Conservation (phyloP, 768 basidiomycete genomes). For the Amanita muscaria region DNA sequence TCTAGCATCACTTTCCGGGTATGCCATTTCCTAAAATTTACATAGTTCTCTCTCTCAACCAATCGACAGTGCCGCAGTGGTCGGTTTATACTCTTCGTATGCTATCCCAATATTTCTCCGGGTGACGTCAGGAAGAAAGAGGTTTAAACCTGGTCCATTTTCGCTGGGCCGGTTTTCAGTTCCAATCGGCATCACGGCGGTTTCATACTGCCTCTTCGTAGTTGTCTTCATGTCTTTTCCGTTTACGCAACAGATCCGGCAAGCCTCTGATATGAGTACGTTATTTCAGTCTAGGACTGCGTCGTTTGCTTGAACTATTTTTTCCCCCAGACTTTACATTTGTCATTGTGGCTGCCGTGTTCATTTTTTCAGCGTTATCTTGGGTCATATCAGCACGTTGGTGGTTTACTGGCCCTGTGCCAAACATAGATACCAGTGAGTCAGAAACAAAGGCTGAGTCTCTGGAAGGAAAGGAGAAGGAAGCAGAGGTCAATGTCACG, state of each 20-base stretch:
- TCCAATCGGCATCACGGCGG: conserved; percentile 20
- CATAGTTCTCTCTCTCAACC: background rate
- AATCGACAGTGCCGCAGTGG: conserved; percentile 20
- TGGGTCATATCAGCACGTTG: conserved; percentile 26
- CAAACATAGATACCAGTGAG: conserved; percentile 16
- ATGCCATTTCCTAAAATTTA: background rate
- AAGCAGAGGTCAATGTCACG: too few species aligned
- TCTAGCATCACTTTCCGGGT: conserved; percentile 28
- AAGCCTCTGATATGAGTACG: conserved; percentile 25
- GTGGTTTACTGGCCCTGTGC: conserved; percentile 28
- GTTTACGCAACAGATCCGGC: conserved; percentile 12
- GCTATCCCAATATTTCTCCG: conserved; percentile 28
- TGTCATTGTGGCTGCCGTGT: conserved; percentile 23
- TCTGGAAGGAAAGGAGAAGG: too few species aligned
- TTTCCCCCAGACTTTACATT: conserved; percentile 18
- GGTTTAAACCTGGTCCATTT: conserved; percentile 27
- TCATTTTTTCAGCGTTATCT: conserved; percentile 20
- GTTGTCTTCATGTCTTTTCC: conserved; percentile 27
- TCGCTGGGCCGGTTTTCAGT: conserved; percentile 22
- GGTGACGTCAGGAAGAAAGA: conserved; percentile 24
- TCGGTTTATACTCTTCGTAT: conserved; percentile 29
- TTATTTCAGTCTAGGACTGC: conserved; percentile 1
- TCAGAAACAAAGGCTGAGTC: too few species aligned
- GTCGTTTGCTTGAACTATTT: too few species aligned
- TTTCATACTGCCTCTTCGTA: conserved; percentile 26